A percentile compares a stretch with the other conserved stretches of the same genome.
These are phyloP conservation scores for Elymus sibiricus DNA, from an alignment of 176 grass and related monocot genomes.

Conservation along the genomic window DNA sequence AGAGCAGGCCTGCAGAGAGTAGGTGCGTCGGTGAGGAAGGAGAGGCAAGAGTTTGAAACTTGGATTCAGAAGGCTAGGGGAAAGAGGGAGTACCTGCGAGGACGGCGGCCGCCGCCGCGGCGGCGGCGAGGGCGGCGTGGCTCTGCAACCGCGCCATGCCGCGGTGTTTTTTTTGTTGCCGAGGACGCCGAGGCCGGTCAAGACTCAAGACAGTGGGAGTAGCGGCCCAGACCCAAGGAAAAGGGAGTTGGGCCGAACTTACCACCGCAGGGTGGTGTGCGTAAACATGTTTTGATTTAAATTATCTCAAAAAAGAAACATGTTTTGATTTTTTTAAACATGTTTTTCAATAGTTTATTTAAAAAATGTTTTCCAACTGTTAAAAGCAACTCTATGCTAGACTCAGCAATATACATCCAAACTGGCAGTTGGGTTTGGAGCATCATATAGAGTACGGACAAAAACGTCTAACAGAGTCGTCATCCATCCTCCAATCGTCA, in stretches of 20 bases:
- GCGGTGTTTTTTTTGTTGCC: neutral
- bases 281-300: too few species aligned
- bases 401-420: too few species aligned
- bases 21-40: neutral
- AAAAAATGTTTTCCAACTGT: too few species aligned
- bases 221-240: neutral
- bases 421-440: too few species aligned
- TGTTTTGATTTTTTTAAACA: too few species aligned
- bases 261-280: too few species aligned
- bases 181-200: neutral
- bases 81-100: constrained; percentile 37
- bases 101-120: constrained; percentile 25
- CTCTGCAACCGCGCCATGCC: constrained; percentile 40
- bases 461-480: too few species aligned
- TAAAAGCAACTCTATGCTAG: too few species aligned
- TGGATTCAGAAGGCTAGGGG: neutral
- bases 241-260: neutral
- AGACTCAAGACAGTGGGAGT: neutral
- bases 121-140: constrained; percentile 30
- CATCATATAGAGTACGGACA: too few species aligned
- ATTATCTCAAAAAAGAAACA: too few species aligned
- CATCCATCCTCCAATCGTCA: too few species aligned
- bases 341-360: too few species aligned
- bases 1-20: constrained; percentile 40
- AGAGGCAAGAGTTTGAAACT: neutral